phyloP scores from a whole-genome alignment of 2,329 filamentous ascomycete species.

The Myriosclerotinia scirpicola region DNA sequence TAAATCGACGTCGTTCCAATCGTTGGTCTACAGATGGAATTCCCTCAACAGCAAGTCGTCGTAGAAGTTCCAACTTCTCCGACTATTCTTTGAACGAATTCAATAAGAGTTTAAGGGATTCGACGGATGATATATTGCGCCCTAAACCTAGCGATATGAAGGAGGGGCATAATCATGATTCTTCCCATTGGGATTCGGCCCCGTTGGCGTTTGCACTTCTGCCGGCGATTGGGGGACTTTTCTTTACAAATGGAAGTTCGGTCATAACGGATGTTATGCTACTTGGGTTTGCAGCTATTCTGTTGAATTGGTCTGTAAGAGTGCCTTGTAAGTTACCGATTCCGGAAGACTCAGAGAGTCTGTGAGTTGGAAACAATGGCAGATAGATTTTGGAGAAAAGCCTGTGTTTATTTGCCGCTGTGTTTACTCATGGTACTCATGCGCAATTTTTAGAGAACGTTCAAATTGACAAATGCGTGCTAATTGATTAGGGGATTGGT shows the following conservation, averaged over 20 bases:
- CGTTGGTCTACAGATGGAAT: conserved; percentile 37
- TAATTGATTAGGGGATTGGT: conserved; percentile 61
- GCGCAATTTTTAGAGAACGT: neutral
- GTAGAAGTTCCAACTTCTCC: conserved; percentile 76
- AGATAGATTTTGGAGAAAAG: neutral
- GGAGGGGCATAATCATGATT: conserved; percentile 48
- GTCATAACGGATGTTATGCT: conserved; percentile 85
- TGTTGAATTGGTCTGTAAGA: conserved; percentile 89
- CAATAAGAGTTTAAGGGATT: conserved; percentile 60
- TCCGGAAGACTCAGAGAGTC: neutral
- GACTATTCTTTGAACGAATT: conserved; percentile 71
- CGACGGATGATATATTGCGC: conserved; percentile 68
- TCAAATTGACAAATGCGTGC: neutral
- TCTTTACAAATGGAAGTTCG: conserved; percentile 81
- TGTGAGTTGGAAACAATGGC: neutral
- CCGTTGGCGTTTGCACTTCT: conserved; percentile 81
- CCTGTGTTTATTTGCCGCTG: neutral
- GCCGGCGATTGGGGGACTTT: conserved; percentile 78
- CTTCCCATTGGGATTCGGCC: conserved; percentile 74
- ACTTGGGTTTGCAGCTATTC: conserved; percentile 75
- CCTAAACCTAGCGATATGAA: conserved; percentile 49
- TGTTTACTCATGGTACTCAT: neutral
- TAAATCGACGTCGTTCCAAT: conserved; percentile 32
- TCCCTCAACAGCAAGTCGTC: conserved; percentile 44
- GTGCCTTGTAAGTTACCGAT: conserved; percentile 61